Base-by-base conservation (phyloP, 148 eudicot genomes). In the Nepenthes gracilis region DNA sequence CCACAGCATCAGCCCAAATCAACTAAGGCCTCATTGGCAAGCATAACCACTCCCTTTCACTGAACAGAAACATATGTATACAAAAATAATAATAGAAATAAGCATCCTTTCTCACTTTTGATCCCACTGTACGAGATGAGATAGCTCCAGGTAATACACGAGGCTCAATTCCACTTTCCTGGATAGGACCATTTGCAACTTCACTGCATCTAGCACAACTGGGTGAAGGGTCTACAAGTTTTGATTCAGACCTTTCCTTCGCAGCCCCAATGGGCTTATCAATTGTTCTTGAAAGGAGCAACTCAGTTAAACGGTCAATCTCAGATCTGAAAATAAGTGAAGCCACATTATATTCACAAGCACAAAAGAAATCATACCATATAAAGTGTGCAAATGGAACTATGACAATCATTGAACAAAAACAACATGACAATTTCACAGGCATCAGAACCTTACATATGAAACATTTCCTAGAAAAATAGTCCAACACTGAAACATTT, bases 221-320 rank as follows among this genome's bases (percentile, higher is more conserved):
- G 65, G 65, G 74, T 12, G 64, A 37, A 32, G 71, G 43, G 37
- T 64, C 77, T 43, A 64, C 69, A 69, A 12, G 51, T 33, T 64
- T 69, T 52, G 72, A 64, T 50, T 79, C 69, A 61, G 64, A 64
- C 35, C 55, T 64, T 49, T 36, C 76, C 50, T 57, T 69, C 63
- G 50, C 79, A 69, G 35, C 57, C 38, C 38, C 77, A 71, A 36
- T 70, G 40, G 75, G 58, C 49, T 61, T 45, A 53, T 83, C 90
- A 51, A 40, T 63, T 48, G 79, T 79, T 70, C 81, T 79, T 38
- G 95, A 80, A 23, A 40, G 83, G 63, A 84, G 69, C 54, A 90
- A 66, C 36, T 67, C 76, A 53, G 88, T 84, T 67, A 86, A 70
- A 70, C 67, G 88, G 54, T 78, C 82, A 70, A 87, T 79, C 73